Conservation (phyloP, 192 early-diverging fungal genomes). For the Allomyces arbusculus region DNA sequence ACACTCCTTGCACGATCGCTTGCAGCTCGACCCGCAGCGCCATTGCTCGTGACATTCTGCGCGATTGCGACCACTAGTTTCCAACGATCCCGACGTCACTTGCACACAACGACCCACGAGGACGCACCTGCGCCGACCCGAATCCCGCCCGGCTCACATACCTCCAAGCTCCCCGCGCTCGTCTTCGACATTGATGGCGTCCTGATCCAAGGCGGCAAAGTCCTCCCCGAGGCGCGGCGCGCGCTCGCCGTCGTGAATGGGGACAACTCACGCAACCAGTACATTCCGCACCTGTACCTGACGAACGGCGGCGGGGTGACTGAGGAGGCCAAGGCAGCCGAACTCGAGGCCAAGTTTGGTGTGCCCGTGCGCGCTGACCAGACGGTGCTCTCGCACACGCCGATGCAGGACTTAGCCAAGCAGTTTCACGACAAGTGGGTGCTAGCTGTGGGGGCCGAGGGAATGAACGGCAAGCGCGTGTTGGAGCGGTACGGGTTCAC, state of each 20-base stretch:
- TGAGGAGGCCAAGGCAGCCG: slow-evolving; percentile 46
- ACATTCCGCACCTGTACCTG: slow-evolving; percentile 53
- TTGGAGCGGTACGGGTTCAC: slow-evolving; percentile 41
- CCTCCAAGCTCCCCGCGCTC: slow-evolving; percentile 10
- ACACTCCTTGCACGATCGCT: no score
- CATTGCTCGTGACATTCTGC: no score
- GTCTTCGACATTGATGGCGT: slow-evolving; percentile 78
- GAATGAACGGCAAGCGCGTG: slow-evolving; percentile 17
- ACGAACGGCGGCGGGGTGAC: slow-evolving; percentile 77
- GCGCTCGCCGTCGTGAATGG: slow-evolving; percentile 48
- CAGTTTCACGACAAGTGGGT: slow-evolving; percentile 41
- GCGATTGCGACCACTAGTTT: no score
- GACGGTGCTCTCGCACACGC: slow-evolving; percentile 67
- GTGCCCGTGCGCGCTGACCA: slow-evolving; percentile 33
- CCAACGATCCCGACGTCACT: no score
- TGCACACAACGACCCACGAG: no score
- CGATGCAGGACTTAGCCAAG: slow-evolving; percentile 46
- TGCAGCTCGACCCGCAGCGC: no score
- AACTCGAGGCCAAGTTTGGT: slow-evolving; percentile 36
- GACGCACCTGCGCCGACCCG: neutral
- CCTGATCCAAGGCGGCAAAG: slow-evolving; percentile 50
- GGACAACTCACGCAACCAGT: slow-evolving; percentile 19
- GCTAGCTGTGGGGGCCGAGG: slow-evolving; percentile 50
- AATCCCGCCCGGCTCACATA: neutral
- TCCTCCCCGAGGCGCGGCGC: slow-evolving; percentile 39